phyloP scores from a whole-genome alignment of 2,329 filamentous ascomycete species.

The Fonsecaea pugnacius region DNA sequence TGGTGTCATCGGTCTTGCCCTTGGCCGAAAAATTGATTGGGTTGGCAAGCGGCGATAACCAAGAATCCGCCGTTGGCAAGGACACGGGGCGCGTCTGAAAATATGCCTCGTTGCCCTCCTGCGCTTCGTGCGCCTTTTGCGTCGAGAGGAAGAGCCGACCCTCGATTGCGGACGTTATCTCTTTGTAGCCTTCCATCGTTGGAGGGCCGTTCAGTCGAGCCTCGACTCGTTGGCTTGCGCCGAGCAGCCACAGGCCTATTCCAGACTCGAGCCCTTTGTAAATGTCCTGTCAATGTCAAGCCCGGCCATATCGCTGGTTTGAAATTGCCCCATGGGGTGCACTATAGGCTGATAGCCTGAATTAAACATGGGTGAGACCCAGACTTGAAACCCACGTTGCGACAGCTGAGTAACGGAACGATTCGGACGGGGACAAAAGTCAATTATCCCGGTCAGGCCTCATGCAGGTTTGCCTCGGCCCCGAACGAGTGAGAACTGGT shows the following conservation, averaged over 20 bases:
- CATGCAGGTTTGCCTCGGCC: neutral
- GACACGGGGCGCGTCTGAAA: constrained; percentile 13
- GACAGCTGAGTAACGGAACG: neutral
- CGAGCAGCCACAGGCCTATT: neutral
- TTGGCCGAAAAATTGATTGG: constrained; percentile 10
- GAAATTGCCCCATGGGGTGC: neutral
- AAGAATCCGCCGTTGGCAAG: constrained; percentile 12
- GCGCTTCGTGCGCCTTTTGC: constrained; percentile 7
- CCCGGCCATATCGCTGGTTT: neutral
- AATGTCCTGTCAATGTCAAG: neutral
- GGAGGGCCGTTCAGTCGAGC: neutral
- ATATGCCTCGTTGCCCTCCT: constrained; percentile 10
- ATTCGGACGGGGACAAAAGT: neutral
- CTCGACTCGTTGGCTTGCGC: neutral
- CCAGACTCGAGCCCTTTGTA: neutral
- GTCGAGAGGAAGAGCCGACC: constrained; percentile 19
- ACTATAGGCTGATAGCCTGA: neutral
- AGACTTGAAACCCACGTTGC: neutral
- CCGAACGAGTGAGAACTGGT: neutral
- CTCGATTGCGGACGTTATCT: constrained; percentile 17
- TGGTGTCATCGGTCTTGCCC: neutral
- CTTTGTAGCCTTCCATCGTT: constrained; percentile 14
- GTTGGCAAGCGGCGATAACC: constrained; percentile 16
- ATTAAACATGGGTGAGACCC: neutral
- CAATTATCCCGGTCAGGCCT: no score